Base-by-base conservation (phyloP, 345 rosid genomes). In the Populus simonii region DNA sequence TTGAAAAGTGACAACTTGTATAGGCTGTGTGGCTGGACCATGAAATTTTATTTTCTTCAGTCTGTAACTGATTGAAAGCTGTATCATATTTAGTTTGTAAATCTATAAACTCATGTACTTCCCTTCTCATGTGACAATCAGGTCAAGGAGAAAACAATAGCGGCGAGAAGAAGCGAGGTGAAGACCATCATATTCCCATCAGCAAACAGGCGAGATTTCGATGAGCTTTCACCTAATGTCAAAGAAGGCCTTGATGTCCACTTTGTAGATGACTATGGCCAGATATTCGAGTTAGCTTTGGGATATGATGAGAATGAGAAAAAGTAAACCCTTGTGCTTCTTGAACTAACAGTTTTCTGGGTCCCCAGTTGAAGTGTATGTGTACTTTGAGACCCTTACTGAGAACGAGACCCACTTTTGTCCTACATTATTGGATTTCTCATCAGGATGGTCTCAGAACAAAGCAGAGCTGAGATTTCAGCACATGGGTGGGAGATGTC, bases 101-200 rank as follows among this genome's bases (percentile, higher is more conserved):
- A 23, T 35, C 8, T 8, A 12, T 35, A 10, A 25, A 61, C 22
- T 74, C 0, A 12, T 6, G 2, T 55, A 23, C 13, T 27, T 49
- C 38, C 1, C 4, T 57, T 39, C 41, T 68, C 71, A 31, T 66
- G 31, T 35, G 67, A 80, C 38, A 53, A 67, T 27, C 90, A 96
- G 97, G 99, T 94, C 45, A 96, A 94, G 84, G 99, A 96, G 90
- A 96, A 96, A 80, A 89, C 98, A 49, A 91, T 90, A 76, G 97
- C 98, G 3, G 97, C 99, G 1, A 90, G 95, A 79, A 86, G 99
- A 83, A 96, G 97, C 6, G 92, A 87, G 17, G 91, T 92, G 85
- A 96, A 85, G 88, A 92, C 90, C 4, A 87, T 94, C 66, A 82
- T 96, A 75, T 96, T 96, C 88, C 99, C 99, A 6, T 85, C 91